Base-by-base conservation (phyloP, 192 early-diverging fungal species). In the Coemansia sp. region DNA sequence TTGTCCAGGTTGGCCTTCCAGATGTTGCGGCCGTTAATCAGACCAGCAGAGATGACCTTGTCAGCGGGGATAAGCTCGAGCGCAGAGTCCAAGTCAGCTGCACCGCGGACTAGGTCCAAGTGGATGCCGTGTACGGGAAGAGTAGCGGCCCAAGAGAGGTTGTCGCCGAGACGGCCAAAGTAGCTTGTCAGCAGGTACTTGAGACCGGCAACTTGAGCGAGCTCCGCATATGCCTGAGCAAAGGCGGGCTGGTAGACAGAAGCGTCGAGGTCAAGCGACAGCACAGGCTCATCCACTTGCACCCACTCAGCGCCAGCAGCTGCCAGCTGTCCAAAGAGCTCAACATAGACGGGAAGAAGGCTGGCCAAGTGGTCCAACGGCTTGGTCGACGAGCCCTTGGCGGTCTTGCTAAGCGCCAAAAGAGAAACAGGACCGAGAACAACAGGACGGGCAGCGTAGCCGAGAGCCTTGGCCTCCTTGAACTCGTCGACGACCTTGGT, bases 11-110 rank as follows among this genome's bases (percentile, higher is more conserved):
- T 92, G 66, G 89, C 86, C 86, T 95, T 96, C 97, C 97, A 99
- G 82, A 99, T 91, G 89, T 99, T 98, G 69, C 97, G 91, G 44
- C 97, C 97, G 82, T 98, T 90, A 65, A 99, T 87, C 46, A 99
- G 85, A 78, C 97, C 97, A 62, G 94, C 84, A n/a, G 95, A 97
- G n/a, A 98, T 86, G 45, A 87, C 70, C 73, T 92, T 82, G 68
- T 84, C 84, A 21, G 76, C 73, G 38, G 86, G 84, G 36, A 93
- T 75, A 48, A 83, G 42, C 64, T 82, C 79, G 57, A 95, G 71
- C 48, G 94, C 87, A 36, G 79, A 67, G 66, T 95, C 90, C 59
- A 96, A 83, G 75, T 96, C 92, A 45, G 88, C 87, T 42, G 89
- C 88, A 27, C 89, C 92, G 60, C 94, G 92, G 21, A 96, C 90